Conservation (phyloP, 805 yeast genomes). For the Yarrowia yakushimensis region DNA sequence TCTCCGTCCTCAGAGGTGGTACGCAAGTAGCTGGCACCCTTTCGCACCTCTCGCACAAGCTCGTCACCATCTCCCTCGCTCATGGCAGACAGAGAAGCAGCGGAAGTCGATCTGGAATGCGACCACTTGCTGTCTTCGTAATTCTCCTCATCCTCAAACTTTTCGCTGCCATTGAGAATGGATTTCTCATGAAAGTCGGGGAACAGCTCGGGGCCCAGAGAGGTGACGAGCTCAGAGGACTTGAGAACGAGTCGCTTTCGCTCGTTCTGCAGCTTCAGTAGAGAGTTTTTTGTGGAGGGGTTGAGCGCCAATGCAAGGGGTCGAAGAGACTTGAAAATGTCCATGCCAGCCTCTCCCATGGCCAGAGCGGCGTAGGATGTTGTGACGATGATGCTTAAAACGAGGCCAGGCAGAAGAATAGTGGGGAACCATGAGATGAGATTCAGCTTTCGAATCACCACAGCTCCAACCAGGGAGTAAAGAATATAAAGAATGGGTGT, state of each 20-base stretch:
- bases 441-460: constrained; percentile 35
- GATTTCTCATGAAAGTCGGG: constrained; percentile 58
- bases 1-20: constrained; percentile 47
- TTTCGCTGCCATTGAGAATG: constrained; percentile 28
- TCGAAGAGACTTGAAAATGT: constrained; percentile 73
- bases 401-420: constrained; percentile 57
- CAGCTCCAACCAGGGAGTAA: constrained; percentile 57
- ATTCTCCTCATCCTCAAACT: constrained; percentile 26
- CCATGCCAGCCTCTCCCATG: constrained; percentile 92
- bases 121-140: constrained; percentile 2
- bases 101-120: constrained; percentile 2
- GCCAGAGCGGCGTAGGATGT: constrained; percentile 81
- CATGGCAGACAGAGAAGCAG: constrained; percentile 8
- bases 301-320: constrained; percentile 60
- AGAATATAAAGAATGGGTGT: constrained; percentile 83
- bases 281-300: constrained; percentile 40
- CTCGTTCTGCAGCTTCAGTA: constrained; percentile 53
- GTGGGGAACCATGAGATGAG: constrained; percentile 43
- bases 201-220: constrained; percentile 76
- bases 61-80: constrained; percentile 26
- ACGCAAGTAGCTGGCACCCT: constrained; percentile 27
- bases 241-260: constrained; percentile 63
- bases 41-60: constrained; percentile 19
- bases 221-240: constrained; percentile 76
- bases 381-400: not conserved